These are phyloP conservation scores for Candida mattraensis DNA, from an alignment of 805 yeast species.

Conservation along the genomic window DNA sequence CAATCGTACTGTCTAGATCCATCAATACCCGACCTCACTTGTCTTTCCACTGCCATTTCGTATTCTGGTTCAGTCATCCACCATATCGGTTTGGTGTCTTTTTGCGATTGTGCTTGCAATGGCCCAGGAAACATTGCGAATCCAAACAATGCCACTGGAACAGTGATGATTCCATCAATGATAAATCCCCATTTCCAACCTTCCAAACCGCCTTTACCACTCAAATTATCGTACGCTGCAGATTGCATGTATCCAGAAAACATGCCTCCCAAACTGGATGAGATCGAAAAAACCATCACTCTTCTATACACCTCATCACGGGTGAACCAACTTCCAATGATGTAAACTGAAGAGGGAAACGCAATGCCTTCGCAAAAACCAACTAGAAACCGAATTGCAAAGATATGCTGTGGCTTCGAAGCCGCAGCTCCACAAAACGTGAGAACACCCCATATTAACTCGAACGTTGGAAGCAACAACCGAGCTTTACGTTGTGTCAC, in stretches of 20 bases:
- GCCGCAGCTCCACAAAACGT: constrained; percentile 31
- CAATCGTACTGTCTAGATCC: constrained; percentile 29
- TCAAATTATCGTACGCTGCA: constrained; percentile 40
- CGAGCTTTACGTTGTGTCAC: constrained; percentile 28
- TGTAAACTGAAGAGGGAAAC: constrained; percentile 41
- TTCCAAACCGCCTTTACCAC: constrained; percentile 46
- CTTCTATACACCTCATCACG: constrained; percentile 43
- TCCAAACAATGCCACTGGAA: constrained; percentile 58
- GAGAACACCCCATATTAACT: constrained; percentile 31
- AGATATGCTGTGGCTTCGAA: constrained; percentile 34
- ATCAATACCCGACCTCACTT: constrained; percentile 37
- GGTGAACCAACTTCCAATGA: constrained; percentile 44
- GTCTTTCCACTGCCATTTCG: constrained; percentile 42
- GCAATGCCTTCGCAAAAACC: constrained; percentile 46
- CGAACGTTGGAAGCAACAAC: constrained; percentile 24
- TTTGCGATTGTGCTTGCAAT: constrained; percentile 23
- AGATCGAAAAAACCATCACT: constrained; percentile 40
- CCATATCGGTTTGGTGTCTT: constrained; percentile 26
- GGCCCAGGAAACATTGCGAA: constrained; percentile 57
- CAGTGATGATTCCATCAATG: constrained; percentile 57
- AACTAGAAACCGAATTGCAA: constrained; percentile 42
- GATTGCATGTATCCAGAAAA: constrained; percentile 45
- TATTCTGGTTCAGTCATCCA: constrained; percentile 26
- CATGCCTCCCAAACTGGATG: constrained; percentile 41
- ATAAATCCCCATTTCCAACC: constrained; percentile 75